Evolutionary conservation across 441 rosid genomes (phyloP), one percentile per base, ranked within the genome.

Genomic region (Capsella rubella): DNA sequence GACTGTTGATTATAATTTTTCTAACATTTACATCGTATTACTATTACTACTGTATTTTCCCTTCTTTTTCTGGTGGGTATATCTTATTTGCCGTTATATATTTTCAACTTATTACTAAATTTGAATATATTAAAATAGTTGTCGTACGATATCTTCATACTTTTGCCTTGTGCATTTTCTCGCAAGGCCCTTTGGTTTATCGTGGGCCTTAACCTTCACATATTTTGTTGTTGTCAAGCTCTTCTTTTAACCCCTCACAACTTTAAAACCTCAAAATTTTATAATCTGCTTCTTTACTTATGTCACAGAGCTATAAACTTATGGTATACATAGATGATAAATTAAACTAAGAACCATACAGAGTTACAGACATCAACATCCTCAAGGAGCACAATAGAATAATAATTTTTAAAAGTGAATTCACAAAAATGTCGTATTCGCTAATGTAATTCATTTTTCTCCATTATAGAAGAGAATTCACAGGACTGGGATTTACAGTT

Each of bases 1-100:
- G 28, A 70, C 27, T 58, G 49, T 49, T 40, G 60, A 65, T 64
- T 69, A 35, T 50, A 70, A 42, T 3, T 55, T 34, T 37, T 47
- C 66, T 69, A 42, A 76, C 75, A 53, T 63, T 69, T 42, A 69
- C 45, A 43, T 69, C 61, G 39, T 71, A 49, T 13, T n/a, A 46
- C 8, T 71, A 49, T 13, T n/a, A 46, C 8, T 50, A 50, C 50
- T 53, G 47, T 61, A 39, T 52, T 51, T 53, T 61, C 1, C 32
- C 55, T 31, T 12, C 9, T 31, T 54, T 34, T 52, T 4, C 6
- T 8, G 15, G 15, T n/a, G 62, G 32, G n/a, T 50, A 61, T 14
- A 9, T 50, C 12, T 8, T 21, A 3, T 50, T 7, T 47, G 11
- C 51, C 51, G 11, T 6, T 45, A 45, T 37, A n/a, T 6, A n/a